Percentiles rank a stretch among this genome's conserved stretches.
Evolutionary conservation across 768 basidiomycete genomes (phyloP).

Genomic region (Kwoniella sp.): DNA sequence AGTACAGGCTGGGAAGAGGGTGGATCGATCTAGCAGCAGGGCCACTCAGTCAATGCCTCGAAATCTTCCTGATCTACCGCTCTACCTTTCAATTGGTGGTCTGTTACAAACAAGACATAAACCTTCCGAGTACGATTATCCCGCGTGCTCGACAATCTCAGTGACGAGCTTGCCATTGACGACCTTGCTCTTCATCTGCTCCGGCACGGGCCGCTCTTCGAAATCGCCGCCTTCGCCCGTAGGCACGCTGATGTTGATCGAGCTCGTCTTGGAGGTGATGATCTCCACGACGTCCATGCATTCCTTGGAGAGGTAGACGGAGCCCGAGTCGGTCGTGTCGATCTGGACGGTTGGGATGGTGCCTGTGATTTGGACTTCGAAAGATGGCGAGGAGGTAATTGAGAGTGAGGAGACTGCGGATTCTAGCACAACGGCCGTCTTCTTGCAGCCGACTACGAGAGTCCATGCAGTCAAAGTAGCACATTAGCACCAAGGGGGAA

Average conservation of each 20-base stretch:
- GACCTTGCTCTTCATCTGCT: constrained; percentile 89
- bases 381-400: constrained; percentile 88
- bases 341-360: constrained; percentile 87
- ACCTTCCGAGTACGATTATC: constrained; percentile 48
- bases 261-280: constrained; percentile 89
- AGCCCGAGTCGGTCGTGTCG: constrained; percentile 92
- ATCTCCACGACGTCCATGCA: constrained; percentile 76
- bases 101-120: neutral
- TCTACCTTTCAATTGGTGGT: neutral
- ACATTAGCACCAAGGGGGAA: too few species aligned
- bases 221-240: constrained; percentile 92
- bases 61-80: constrained; percentile 5
- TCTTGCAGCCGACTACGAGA: constrained; percentile 76
- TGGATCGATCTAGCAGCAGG: too few species aligned
- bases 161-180: constrained; percentile 83
- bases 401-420: constrained; percentile 90
- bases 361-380: constrained; percentile 88
- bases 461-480: neutral
- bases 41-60: too few species aligned
- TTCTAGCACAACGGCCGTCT: constrained; percentile 83
- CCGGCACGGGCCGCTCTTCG: constrained; percentile 84
- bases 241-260: constrained; percentile 86
- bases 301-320: constrained; percentile 85
- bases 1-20: too few species aligned
- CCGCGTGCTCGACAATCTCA: constrained; percentile 79